phyloP scores from a whole-genome alignment of 352 stramenopile genomes.

The Phytopythium oedochilum region DNA sequence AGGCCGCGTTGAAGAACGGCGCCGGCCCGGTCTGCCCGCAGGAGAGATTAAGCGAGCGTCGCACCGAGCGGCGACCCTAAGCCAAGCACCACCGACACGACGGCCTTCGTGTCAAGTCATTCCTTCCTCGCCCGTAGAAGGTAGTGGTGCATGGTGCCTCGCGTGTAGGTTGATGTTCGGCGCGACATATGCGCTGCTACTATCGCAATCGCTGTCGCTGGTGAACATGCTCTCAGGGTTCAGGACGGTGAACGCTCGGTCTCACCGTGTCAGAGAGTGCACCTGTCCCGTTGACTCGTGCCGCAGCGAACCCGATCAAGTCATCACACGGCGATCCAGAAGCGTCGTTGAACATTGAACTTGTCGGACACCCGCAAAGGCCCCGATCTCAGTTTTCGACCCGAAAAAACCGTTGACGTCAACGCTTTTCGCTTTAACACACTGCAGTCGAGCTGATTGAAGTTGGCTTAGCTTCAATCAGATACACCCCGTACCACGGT shows the following conservation, averaged over 20 bases:
- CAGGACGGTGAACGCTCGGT: too few species aligned
- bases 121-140: too few species aligned
- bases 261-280: too few species aligned
- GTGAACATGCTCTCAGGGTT: too few species aligned
- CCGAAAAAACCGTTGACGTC: slow-evolving; percentile 6
- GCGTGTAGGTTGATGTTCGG: too few species aligned
- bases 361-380: too few species aligned
- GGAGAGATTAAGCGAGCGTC: background rate
- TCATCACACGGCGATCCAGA: slow-evolving; percentile 2
- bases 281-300: too few species aligned
- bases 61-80: background rate
- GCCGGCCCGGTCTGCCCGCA: background rate
- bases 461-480: background rate
- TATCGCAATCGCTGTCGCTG: too few species aligned
- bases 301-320: background rate
- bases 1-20: background rate
- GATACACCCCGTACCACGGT: background rate
- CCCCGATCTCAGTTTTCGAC: background rate
- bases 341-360: background rate
- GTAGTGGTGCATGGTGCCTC: too few species aligned
- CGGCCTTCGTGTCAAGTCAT: too few species aligned
- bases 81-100: slow-evolving; percentile 1
- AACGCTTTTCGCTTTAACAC: slow-evolving; percentile 4
- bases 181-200: too few species aligned
- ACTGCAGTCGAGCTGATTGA: background rate